Evolutionary conservation across 345 rosid genomes (phyloP).

Genomic region (Aquilaria sinensis): DNA sequence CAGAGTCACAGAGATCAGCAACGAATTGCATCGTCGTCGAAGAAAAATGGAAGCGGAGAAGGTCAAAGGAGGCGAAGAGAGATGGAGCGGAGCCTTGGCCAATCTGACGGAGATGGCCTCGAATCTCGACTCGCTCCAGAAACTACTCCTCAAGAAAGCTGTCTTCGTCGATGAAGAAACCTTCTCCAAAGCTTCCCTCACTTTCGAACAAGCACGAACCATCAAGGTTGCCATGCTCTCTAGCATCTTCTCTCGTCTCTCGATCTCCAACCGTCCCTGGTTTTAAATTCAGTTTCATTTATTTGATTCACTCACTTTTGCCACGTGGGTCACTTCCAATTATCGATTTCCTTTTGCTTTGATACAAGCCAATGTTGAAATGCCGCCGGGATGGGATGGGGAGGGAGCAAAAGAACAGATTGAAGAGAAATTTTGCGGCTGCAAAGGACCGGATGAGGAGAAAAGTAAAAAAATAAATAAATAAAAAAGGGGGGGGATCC

Average conservation of each 20-base stretch:
- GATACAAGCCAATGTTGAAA: too few species aligned
- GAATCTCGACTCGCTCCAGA: conserved; percentile 84
- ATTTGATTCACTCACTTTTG: not conserved
- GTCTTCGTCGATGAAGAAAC: conserved; percentile 91
- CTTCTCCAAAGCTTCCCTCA: conserved; percentile 78
- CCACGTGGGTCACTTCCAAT: too few species aligned
- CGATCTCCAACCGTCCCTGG: too few species aligned
- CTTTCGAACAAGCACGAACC: conserved; percentile 84
- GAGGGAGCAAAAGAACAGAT: too few species aligned
- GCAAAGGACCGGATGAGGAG: too few species aligned
- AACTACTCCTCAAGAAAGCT: conserved; percentile 78
- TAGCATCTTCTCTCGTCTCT: too few species aligned
- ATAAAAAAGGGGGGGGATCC: too few species aligned
- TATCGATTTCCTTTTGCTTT: too few species aligned
- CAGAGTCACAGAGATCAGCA: not conserved
- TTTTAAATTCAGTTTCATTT: not conserved
- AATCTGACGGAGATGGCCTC: conserved; percentile 83
- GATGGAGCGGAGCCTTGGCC: conserved; percentile 82
- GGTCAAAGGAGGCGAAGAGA: conserved; percentile 57
- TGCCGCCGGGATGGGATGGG: too few species aligned
- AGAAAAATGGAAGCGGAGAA: conserved; percentile 45
- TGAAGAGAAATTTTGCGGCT: too few species aligned
- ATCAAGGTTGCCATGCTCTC: conserved; percentile 48
- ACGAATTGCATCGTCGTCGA: conserved; percentile 2
- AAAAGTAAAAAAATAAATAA: too few species aligned